Evolutionary conservation across 2,329 filamentous ascomycete genomes (phyloP), one percentile per base, ranked within the genome.

Genomic region (Cercospora sp.): DNA sequence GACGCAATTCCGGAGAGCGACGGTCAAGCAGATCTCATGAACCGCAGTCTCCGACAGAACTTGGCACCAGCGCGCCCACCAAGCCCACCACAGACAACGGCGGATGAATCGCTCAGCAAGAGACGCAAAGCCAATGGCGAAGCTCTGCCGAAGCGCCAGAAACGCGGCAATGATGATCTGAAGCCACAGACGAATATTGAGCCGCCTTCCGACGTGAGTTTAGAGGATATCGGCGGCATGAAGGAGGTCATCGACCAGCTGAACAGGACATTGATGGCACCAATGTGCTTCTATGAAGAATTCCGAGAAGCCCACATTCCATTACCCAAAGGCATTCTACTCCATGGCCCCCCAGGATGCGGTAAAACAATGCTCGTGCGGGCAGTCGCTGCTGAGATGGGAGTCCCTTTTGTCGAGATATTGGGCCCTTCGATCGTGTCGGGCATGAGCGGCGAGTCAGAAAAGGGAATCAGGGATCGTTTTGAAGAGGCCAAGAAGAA

Each of bases 401-500:
- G 89, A 1, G 88, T 93, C 2, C 89, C 92, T 0, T 94, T 93
- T 75, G 90, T 96, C 68, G 87, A 92, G 1, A 89, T 95, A n/a
- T 90, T 91, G 0, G 92, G 91, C 0, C 91, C 92, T 1, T 91
- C 91, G 0, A 86, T 96, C 36, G 90, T 96, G 0, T 92, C 91
- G 16, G 92, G 92, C 20, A 95, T 94, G 89, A 95, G 91, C 36
- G 92, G 92, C 73, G 93, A 95, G 77, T 94, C 91, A 0, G 92
- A 96, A 79, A 94, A 94, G 81, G 92, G 93, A 68, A 87, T 96
- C 30, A 85, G 92, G 39, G 91, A 94, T 72, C 85, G 93, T 59
- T 96, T 96, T 69, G 94, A 98, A 12, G 92, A 95, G 75, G 95
- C 95, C 0, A 92, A 92, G 77, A 87, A 88, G 65, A 85, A 94